Evolutionary conservation across 495 filamentous ascomycete genomes (phyloP).

Genomic region (Neurospora tetraspora): DNA sequence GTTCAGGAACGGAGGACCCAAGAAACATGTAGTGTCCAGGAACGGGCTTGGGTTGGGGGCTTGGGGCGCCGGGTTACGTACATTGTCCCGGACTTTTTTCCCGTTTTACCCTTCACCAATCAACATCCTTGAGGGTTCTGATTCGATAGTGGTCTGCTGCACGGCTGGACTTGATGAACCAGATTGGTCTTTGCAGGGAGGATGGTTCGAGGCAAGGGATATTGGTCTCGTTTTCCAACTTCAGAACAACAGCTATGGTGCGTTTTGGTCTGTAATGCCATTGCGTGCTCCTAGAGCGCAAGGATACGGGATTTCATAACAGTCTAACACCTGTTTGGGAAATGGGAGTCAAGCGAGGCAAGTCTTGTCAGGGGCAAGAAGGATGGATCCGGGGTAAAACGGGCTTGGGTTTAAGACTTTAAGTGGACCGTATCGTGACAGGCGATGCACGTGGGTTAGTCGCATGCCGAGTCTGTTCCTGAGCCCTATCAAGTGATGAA

Average conservation of each 20-base stretch:
- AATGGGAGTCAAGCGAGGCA: not conserved
- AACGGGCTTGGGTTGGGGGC: not conserved
- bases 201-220: not conserved
- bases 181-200: not conserved
- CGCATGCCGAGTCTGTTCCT: not conserved
- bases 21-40: not conserved
- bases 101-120: not conserved
- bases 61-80: not conserved
- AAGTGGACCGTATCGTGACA: not conserved
- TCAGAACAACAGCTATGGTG: not conserved
- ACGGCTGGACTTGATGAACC: not conserved
- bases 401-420: not conserved
- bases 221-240: not conserved
- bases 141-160: not conserved
- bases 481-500: not conserved
- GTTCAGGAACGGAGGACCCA: not conserved
- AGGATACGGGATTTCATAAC: not conserved
- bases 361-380: not conserved
- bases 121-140: not conserved
- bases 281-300: not conserved
- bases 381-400: not conserved
- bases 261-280: not conserved
- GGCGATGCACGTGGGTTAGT: not conserved
- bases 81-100: not conserved
- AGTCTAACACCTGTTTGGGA: not conserved